A percentile compares a stretch with the other conserved stretches of the same genome.
Evolutionary conservation across 148 eudicot species (phyloP).

Genomic region (Rhododendron vialii): DNA sequence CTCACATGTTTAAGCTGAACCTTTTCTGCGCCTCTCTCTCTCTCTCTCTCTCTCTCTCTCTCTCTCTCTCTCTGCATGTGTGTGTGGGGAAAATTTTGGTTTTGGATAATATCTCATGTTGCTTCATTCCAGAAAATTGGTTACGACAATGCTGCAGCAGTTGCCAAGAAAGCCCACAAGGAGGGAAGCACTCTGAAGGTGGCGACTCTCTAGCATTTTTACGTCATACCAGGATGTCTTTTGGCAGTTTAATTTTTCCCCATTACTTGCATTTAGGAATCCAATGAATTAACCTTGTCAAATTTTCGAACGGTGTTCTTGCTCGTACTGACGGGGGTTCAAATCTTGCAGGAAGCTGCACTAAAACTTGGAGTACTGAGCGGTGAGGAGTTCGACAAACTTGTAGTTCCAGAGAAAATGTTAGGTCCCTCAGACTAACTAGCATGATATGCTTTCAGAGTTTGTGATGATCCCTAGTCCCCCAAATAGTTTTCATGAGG

Average conservation of each 20-base stretch:
- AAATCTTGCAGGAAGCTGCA: slow-evolving; percentile 75
- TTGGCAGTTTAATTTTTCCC: not conserved
- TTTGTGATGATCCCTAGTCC: not conserved
- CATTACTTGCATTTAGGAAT: not conserved
- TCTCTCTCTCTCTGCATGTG: no score
- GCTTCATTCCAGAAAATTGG: slow-evolving; percentile 69
- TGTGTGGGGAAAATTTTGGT: not conserved
- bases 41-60: no score
- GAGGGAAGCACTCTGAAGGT: slow-evolving; percentile 89
- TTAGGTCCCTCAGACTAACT: slow-evolving; percentile 74
- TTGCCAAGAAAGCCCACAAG: slow-evolving; percentile 95
- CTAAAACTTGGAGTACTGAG: slow-evolving; percentile 74
- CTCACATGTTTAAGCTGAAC: not conserved
- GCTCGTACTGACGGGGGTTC: not conserved
- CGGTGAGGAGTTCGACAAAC: slow-evolving; percentile 73
- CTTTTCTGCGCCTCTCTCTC: no score
- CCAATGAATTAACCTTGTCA: not conserved
- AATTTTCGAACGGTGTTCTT: not conserved
- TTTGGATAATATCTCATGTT: slow-evolving; percentile 5
- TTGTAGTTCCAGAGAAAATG: slow-evolving; percentile 91
- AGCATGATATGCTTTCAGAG: not conserved
- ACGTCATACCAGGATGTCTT: not conserved
- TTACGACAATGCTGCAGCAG: slow-evolving; percentile 95
- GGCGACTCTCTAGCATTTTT: not conserved
- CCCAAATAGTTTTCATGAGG: not conserved